These are phyloP conservation scores for Sordariomycetes sp. DNA, from an alignment of 2,329 filamentous ascomycete species.

Conservation along the genomic window DNA sequence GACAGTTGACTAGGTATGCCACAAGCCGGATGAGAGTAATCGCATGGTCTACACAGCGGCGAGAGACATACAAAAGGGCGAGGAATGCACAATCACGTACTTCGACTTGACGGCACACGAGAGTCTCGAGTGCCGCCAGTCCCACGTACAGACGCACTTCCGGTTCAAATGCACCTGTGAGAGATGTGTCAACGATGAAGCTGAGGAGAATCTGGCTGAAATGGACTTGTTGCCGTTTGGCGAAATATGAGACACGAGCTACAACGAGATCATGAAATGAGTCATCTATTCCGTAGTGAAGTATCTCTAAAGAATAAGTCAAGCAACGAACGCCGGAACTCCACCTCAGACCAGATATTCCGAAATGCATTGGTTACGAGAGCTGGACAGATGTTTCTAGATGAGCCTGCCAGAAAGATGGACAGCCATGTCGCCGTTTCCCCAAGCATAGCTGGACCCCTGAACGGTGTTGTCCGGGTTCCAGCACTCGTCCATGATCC, in stretches of 20 bases:
- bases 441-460: neutral
- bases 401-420: neutral
- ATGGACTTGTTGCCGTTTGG: conserved; percentile 8
- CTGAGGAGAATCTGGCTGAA: conserved; percentile 9
- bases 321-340: no score
- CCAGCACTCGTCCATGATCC: conserved; percentile 1
- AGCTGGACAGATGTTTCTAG: neutral
- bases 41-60: conserved; percentile 17
- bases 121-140: conserved; percentile 10
- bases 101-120: conserved; percentile 12
- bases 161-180: conserved; percentile 14
- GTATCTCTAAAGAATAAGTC: no score
- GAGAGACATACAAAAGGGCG: conserved; percentile 11
- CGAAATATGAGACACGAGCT: no score
- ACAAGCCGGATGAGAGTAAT: conserved; percentile 12
- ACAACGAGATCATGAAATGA: no score
- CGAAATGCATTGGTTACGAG: no score
- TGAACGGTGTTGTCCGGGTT: neutral
- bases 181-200: conserved; percentile 13
- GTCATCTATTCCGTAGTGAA: no score
- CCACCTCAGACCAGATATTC: no score
- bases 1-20: conserved; percentile 11
- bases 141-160: conserved; percentile 11
- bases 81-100: conserved; percentile 17
- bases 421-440: conserved; percentile 1